Base-by-base conservation (phyloP, 1,139 yeast species). In the Scheffersomyces cryptocercus region DNA sequence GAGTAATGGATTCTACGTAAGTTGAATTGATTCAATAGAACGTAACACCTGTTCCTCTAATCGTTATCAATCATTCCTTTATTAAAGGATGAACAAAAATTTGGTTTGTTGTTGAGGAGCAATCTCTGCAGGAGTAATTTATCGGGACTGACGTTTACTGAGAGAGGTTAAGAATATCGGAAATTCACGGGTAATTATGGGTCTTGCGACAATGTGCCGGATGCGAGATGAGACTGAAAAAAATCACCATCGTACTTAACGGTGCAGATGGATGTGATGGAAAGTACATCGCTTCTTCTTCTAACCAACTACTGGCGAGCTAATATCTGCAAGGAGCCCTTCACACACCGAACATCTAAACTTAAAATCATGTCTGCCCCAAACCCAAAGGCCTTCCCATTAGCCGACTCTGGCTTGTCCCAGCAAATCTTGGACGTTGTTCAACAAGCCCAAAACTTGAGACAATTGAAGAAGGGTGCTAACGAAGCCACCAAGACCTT, bases 391-490 rank as follows among this genome's bases (percentile, higher is more conserved):
- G 99, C 99, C 55, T 95, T 95, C 79, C 99, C 99, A 68, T 82
- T 95, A 67, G 98, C 99, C 61, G 98, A 93, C 69, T 85, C 96
- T 54, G 91, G 85, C 56, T 82, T 95, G 63, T 79, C 96, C 57
- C 98, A 93, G 77, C 97, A 93, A 77, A 93, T 95, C 71, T 83
- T 95, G 68, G 99, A 93, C 65, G 91, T 95, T 66, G 95, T 88
- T 62, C 99, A 93, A 78, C 99, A 93, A 79, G 89, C 98, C 51
- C 91, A 96, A 64, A 91, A 88, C 77, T 84, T 93, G 73, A 90
- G 98, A 80, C 99, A 95, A 77, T 84, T 93, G 73, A 93, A 95
- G 83, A 93, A 93, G 76, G 99, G 99, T 73, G 99, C 99, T 56
- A 93, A 95, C 73, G 99, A 93, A 78, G 96, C 99, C 62, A 95